These are phyloP conservation scores for Arthrobotrys megalospora DNA, from an alignment of 2,329 filamentous ascomycete genomes.

Conservation along the genomic window DNA sequence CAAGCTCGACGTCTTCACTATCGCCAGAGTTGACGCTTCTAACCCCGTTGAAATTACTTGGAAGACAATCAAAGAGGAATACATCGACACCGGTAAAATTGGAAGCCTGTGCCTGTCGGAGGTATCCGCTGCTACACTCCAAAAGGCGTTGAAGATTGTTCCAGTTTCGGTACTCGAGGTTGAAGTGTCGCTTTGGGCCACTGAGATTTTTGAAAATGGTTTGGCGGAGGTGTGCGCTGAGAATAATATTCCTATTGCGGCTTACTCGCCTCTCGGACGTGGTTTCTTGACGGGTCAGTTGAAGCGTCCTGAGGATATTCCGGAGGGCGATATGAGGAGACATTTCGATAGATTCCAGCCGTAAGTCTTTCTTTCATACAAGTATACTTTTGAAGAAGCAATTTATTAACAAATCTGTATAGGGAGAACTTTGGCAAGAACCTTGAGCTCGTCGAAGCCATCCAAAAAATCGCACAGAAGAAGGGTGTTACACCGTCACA, in stretches of 20 bases:
- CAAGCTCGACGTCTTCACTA: conserved; percentile 75
- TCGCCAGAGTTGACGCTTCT: conserved; percentile 73
- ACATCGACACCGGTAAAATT: conserved; percentile 72
- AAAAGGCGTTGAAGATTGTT: conserved; percentile 69
- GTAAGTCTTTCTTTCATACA: conserved; percentile 63
- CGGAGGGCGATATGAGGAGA: conserved; percentile 70
- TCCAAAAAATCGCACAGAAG: conserved; percentile 74
- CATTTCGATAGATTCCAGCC: conserved; percentile 74
- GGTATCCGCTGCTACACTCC: conserved; percentile 70
- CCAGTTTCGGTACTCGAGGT: conserved; percentile 71
- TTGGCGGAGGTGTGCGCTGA: conserved; percentile 74
- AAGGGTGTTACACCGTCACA: conserved; percentile 77
- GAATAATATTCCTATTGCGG: conserved; percentile 78
- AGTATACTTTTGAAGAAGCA: neutral
- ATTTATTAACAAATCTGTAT: neutral
- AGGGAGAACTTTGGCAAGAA: conserved; percentile 75
- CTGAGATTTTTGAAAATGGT: conserved; percentile 71
- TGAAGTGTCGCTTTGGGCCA: conserved; percentile 71
- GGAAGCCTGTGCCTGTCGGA: conserved; percentile 73
- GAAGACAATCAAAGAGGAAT: conserved; percentile 69
- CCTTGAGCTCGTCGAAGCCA: conserved; percentile 73
- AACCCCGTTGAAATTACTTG: conserved; percentile 70
- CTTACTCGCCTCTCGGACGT: conserved; percentile 80
- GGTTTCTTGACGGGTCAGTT: conserved; percentile 72
- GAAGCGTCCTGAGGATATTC: conserved; percentile 72